Base-by-base conservation (phyloP, 768 basidiomycete genomes). In the Leucosporidium yakuticum region DNA sequence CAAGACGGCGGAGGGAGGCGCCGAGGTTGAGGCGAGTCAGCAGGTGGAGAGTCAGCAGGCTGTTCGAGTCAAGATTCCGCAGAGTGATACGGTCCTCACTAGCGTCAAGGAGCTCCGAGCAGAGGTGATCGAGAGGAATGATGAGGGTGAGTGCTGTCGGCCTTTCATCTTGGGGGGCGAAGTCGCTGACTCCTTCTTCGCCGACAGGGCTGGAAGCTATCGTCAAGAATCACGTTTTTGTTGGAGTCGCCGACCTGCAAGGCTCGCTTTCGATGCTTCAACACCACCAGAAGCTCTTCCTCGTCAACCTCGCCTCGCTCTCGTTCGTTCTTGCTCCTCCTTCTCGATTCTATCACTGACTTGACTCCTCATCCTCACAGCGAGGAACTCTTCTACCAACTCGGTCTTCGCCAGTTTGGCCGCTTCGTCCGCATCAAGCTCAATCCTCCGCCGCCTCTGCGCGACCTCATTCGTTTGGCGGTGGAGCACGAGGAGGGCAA, bases 331-430 rank as follows among this genome's bases (percentile, higher is more conserved):
- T 25, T 12, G 31, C 7, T 39, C 19, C 50, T 56, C 25, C 34
- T 47, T 21, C 36, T 8, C 34, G 14, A 14, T 4, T 34, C 23
- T 19, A 20, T 20, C 50, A n/a, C 20, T 58, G 19, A 59, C 54
- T 23, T 44, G 50, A 31, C 2, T 29, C 36, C 47, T n/a, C n/a
- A n/a, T n/a, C n/a, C 23, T 8, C 39, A 14, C 65, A 96, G 93
- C 0, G 92, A 96, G 75, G 92, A 96, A 73, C 82, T 96, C 44
- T 95, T 98, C 78, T 97, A 96, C 79, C 96, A 99, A 76, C 83
- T 99, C 11, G 91, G 86, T 2, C 79, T 98, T 32, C 83, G 90
- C 23, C 95, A 98, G 77, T 99, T 99, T 75, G 91, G 93, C 2
- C 84, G 89, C 69, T 84, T 89, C 69, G 83, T 84, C 68, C 83